Percentiles rank a stretch among this genome's conserved stretches.
Evolutionary conservation across 768 basidiomycete genomes (phyloP).

Genomic region (Calvatia gigantea): DNA sequence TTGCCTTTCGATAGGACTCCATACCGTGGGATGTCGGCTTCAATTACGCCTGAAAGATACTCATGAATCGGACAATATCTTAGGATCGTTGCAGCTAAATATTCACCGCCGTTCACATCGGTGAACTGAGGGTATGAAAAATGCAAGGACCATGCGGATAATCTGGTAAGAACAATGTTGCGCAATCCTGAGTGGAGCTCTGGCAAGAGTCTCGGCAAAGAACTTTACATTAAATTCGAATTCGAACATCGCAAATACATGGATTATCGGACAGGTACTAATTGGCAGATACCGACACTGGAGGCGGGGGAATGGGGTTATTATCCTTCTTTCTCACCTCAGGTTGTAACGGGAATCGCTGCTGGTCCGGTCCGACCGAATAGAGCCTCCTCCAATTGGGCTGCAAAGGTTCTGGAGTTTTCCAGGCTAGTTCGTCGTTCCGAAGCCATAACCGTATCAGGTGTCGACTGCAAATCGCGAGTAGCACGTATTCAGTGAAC

Average conservation of each 20-base stretch:
- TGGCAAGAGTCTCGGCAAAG: neutral
- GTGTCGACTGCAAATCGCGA: conserved; percentile 32
- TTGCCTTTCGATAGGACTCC: neutral
- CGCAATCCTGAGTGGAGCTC: neutral
- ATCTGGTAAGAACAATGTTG: neutral
- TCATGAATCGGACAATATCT: neutral
- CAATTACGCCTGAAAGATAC: neutral
- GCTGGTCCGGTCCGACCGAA: conserved; percentile 37
- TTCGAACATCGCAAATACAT: neutral
- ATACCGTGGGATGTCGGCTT: neutral
- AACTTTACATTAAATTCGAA: neutral
- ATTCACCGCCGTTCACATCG: neutral
- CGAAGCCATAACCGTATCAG: conserved; percentile 43
- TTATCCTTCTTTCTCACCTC: conserved; percentile 37
- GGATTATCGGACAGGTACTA: neutral
- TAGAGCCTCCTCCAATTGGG: conserved; percentile 18
- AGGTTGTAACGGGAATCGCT: conserved; percentile 41
- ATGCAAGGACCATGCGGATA: neutral
- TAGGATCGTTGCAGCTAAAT: no score
- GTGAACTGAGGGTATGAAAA: neutral
- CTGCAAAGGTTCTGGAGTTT: conserved; percentile 12
- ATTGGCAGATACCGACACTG: neutral
- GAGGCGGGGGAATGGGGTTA: conserved; percentile 2
- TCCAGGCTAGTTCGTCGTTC: conserved; percentile 17
- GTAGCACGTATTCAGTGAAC: neutral